Percentiles rank a stretch among this genome's conserved stretches.
These are phyloP conservation scores for Fistulinella prunicolor DNA, from an alignment of 768 basidiomycete species.

Conservation along the genomic window DNA sequence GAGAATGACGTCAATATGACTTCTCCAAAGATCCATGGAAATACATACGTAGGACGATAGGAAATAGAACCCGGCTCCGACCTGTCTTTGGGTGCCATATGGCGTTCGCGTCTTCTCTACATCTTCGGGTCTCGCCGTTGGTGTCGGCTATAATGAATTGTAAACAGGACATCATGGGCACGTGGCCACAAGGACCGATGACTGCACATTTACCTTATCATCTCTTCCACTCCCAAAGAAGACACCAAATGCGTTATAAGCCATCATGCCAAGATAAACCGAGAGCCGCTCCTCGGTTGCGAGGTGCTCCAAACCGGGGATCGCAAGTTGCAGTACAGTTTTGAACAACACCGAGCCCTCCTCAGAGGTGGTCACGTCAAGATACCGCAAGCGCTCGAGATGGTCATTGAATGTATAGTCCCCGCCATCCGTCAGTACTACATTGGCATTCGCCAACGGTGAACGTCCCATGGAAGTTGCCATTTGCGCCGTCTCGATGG, in stretches of 20 bases:
- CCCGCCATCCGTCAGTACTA: conserved; percentile 38
- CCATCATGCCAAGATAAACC: conserved; percentile 63
- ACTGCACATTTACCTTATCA: conserved; percentile 53
- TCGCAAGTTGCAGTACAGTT: conserved; percentile 53
- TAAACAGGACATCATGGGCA: conserved; percentile 2
- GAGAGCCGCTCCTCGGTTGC: conserved; percentile 62
- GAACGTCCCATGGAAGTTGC: conserved; percentile 25
- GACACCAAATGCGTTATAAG: conserved; percentile 77
- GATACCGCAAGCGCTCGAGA: conserved; percentile 67
- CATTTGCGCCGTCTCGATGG: conserved; percentile 60
- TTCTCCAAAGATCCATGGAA: background rate
- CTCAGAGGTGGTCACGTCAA: conserved; percentile 49
- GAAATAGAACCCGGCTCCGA: conserved; percentile 73
- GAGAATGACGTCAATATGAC: background rate
- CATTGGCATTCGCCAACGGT: conserved; percentile 12
- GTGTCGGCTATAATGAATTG: conserved; percentile 42
- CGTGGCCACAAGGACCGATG: background rate
- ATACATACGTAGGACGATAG: conserved; percentile 67
- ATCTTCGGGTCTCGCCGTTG: conserved; percentile 60
- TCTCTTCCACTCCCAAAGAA: conserved; percentile 62
- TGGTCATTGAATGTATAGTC: conserved; percentile 74
- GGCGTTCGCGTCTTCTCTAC: conserved; percentile 75
- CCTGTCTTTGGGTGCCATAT: conserved; percentile 68
- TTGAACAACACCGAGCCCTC: conserved; percentile 51
- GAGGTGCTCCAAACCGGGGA: conserved; percentile 73